Conservation (phyloP, 2,329 filamentous ascomycete species). For the Allantophomopsis cytisporea region DNA sequence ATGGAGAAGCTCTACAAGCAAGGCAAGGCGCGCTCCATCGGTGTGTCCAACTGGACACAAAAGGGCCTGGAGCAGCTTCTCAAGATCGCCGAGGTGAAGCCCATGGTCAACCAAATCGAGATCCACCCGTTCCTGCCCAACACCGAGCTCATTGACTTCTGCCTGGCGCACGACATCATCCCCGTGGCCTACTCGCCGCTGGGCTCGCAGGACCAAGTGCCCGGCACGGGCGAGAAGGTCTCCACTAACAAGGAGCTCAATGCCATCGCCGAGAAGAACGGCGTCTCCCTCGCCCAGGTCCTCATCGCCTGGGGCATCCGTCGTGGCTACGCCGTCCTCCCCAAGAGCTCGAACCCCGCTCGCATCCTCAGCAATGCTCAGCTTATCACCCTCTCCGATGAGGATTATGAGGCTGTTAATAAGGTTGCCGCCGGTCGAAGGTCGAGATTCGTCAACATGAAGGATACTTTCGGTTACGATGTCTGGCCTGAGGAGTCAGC, state of each 20-base stretch:
- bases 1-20: conserved; percentile 53
- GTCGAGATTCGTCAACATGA: conserved; percentile 69
- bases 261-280: conserved; percentile 50
- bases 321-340: conserved; percentile 55
- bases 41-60: conserved; percentile 44
- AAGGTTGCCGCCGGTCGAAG: conserved; percentile 51
- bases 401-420: conserved; percentile 43
- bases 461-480: conserved; percentile 65
- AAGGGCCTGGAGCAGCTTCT: conserved; percentile 39
- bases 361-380: conserved; percentile 59
- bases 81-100: conserved; percentile 29
- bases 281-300: conserved; percentile 44
- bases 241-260: conserved; percentile 45
- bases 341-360: conserved; percentile 57
- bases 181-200: conserved; percentile 61
- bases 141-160: conserved; percentile 57
- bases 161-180: conserved; percentile 54
- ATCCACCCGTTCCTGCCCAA: conserved; percentile 62
- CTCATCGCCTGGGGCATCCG: conserved; percentile 61
- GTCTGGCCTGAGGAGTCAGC: conserved; percentile 46
- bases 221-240: conserved; percentile 53
- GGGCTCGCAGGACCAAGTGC: conserved; percentile 48
- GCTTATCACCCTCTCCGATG: conserved; percentile 47
- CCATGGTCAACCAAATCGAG: conserved; percentile 44
- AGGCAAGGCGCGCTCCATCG: conserved; percentile 44